These are phyloP conservation scores for Exophiala sp. DNA, from an alignment of 2,329 filamentous ascomycete species.

Conservation along the genomic window DNA sequence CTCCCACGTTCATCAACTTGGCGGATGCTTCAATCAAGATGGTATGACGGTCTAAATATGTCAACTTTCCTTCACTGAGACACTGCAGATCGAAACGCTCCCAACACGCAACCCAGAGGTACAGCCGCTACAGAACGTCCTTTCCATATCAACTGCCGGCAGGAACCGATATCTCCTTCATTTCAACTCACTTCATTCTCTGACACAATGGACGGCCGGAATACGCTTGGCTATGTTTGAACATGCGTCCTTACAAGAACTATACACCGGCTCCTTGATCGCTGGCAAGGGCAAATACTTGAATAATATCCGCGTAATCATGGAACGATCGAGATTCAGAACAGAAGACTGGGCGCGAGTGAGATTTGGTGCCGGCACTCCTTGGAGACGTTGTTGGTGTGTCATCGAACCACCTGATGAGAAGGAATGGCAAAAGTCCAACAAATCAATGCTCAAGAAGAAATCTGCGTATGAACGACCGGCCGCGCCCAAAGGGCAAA, in stretches of 20 bases:
- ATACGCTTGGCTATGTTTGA: slow-evolving; percentile 94
- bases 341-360: slow-evolving; percentile 94
- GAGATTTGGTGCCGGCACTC: slow-evolving; percentile 89
- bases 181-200: slow-evolving; percentile 89
- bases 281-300: slow-evolving; percentile 86
- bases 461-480: slow-evolving; percentile 77
- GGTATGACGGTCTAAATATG: slow-evolving; percentile 54
- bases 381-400: slow-evolving; percentile 96
- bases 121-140: slow-evolving; percentile 84
- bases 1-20: slow-evolving; percentile 91
- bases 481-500: slow-evolving; percentile 73
- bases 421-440: slow-evolving; percentile 79
- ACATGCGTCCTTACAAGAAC: slow-evolving; percentile 87
- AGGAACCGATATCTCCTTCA: slow-evolving; percentile 93
- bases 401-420: slow-evolving; percentile 90
- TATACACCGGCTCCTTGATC: slow-evolving; percentile 92
- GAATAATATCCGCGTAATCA: slow-evolving; percentile 86
- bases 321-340: slow-evolving; percentile 73
- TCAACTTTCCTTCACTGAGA: slow-evolving; percentile 23
- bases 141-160: slow-evolving; percentile 92
- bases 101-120: slow-evolving; percentile 75
- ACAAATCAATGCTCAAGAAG: slow-evolving; percentile 73
- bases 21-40: slow-evolving; percentile 98
- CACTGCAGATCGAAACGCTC: slow-evolving; percentile 73
- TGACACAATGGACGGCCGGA: slow-evolving; percentile 92